Evolutionary conservation across 140 eudicot genomes (phyloP), one percentile per base, ranked within the genome.

Genomic region (Oenanthe javanica): DNA sequence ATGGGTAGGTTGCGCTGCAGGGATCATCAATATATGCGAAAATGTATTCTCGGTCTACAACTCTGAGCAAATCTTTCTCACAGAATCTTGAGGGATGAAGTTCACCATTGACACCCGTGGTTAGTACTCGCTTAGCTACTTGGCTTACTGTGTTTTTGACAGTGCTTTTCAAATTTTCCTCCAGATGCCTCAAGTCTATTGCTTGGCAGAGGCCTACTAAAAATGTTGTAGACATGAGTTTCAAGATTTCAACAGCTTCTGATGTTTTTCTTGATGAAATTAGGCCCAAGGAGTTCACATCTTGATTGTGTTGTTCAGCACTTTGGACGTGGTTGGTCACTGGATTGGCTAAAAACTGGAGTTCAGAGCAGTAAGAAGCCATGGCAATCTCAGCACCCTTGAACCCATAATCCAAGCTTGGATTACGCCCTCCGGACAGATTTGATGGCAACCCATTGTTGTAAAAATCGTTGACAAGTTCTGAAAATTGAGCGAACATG

Each of bases 251-350:
- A 47, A 94, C 89, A 0, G 97, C 94, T 83, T 94, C 98, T 0
- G 91, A 86, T 2, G 98, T 93, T 75, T 93, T 91, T 10, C 97
- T 79, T 6, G 98, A 81, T 2, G 98, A 93, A 23, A 93, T 91
- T 15, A 93, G 64, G 10, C 98, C 98, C 23, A 93, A 67, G 2
- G 98, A 93, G 91, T 93, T 93, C 1, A 93, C 98, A 81, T 93
- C 98, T 79, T 93, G 98, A 85, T 93, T 93, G 88, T 94, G 98
- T 72, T 94, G 98, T 84, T 94, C 98, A 2, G 98, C 98, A 77
- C 98, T 94, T 75, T 92, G 98, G 3, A 94, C 98, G 38, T 92
- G 97, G 87, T 89, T 94, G 0, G 98, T 94, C 19, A 94, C 98
- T 0, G 98, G 98, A 63, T 93, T 93, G 9, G 91, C 98, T 38